Evolutionary conservation across 768 basidiomycete species (phyloP).

Genomic region (Xanthoconium stramineum): DNA sequence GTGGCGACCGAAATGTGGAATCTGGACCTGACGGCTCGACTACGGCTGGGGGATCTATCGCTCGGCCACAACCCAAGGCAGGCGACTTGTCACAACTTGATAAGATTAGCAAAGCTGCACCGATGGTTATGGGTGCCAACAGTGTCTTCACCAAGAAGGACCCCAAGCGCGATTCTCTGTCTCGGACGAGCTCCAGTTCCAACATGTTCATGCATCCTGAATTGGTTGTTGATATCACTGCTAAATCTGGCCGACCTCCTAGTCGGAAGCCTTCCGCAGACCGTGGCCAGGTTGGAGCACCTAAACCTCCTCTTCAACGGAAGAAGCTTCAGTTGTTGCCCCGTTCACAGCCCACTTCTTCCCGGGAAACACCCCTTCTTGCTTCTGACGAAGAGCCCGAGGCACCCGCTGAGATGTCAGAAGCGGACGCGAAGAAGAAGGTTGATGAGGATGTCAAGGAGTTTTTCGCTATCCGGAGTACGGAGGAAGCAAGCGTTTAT

Average conservation of each 20-base stretch:
- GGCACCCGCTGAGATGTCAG: constrained; percentile 49
- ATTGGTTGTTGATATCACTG: constrained; percentile 47
- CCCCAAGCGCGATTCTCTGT: constrained; percentile 67
- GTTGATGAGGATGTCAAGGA: constrained; percentile 82
- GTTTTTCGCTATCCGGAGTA: constrained; percentile 78
- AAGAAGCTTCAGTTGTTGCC: constrained; percentile 74
- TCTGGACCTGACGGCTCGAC: constrained; percentile 87
- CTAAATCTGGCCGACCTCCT: constrained; percentile 51
- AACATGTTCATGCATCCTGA: constrained; percentile 85
- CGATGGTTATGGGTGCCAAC: constrained; percentile 79
- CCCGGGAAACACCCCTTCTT: constrained; percentile 43
- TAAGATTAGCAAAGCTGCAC: constrained; percentile 70
- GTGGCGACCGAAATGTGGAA: constrained; percentile 64
- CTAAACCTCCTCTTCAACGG: constrained; percentile 56
- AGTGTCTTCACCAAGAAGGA: constrained; percentile 82
- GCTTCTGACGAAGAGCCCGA: constrained; percentile 51
- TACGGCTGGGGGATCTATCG: too few species aligned
- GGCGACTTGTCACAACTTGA: constrained; percentile 87
- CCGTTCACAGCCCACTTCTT: constrained; percentile 62
- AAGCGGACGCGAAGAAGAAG: constrained; percentile 69
- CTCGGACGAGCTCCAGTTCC: constrained; percentile 72
- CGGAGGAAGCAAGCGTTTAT: constrained; percentile 87
- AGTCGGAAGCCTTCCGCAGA: constrained; percentile 53
- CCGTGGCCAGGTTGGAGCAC: constrained; percentile 40
- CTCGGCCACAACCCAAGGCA: constrained; percentile 68